A percentile compares a stretch with the other conserved stretches of the same genome.
Evolutionary conservation across 192 early-diverging fungal species (phyloP).

Genomic region (Podochytrium sp.): DNA sequence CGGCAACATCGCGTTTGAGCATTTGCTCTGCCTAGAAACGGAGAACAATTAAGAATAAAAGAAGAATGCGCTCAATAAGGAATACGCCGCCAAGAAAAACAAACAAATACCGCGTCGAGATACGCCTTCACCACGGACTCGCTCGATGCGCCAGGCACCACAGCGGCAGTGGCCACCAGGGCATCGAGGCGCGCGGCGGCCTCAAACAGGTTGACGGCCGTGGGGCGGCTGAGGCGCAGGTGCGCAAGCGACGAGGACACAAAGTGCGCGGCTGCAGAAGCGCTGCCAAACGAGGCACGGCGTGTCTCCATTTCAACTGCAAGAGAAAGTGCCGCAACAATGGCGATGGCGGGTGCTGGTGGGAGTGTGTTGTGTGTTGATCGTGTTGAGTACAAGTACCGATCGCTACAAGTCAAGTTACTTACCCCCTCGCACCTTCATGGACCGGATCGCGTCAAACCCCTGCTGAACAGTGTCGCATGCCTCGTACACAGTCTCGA

Average conservation of each 20-base stretch:
- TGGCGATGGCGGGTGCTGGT: slow-evolving; percentile 92
- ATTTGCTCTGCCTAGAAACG: slow-evolving; percentile 78
- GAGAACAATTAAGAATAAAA: neutral
- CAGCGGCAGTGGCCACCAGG: slow-evolving; percentile 18
- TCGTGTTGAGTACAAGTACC: neutral
- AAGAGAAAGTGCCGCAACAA: slow-evolving; percentile 89
- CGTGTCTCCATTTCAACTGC: slow-evolving; percentile 73
- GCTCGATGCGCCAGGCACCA: slow-evolving; percentile 26
- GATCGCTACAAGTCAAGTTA: slow-evolving; percentile 1
- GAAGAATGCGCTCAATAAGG: no score
- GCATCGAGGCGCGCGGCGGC: slow-evolving; percentile 59
- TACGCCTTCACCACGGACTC: slow-evolving; percentile 63
- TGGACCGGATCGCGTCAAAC: slow-evolving; percentile 86
- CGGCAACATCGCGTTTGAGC: slow-evolving; percentile 81
- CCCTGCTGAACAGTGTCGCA: slow-evolving; percentile 68
- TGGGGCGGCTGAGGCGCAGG: slow-evolving; percentile 77
- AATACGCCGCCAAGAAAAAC: no score
- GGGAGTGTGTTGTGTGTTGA: neutral
- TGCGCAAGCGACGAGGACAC: slow-evolving; percentile 70
- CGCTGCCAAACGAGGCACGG: slow-evolving; percentile 27
- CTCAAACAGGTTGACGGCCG: slow-evolving; percentile 96
- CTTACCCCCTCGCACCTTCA: slow-evolving; percentile 73
- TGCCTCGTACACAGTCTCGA: slow-evolving; percentile 75
- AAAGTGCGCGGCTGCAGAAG: slow-evolving; percentile 50
- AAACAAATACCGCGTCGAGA: neutral